These are phyloP conservation scores for Agrostemma githago DNA, from an alignment of 148 eudicot species.

Conservation along the genomic window DNA sequence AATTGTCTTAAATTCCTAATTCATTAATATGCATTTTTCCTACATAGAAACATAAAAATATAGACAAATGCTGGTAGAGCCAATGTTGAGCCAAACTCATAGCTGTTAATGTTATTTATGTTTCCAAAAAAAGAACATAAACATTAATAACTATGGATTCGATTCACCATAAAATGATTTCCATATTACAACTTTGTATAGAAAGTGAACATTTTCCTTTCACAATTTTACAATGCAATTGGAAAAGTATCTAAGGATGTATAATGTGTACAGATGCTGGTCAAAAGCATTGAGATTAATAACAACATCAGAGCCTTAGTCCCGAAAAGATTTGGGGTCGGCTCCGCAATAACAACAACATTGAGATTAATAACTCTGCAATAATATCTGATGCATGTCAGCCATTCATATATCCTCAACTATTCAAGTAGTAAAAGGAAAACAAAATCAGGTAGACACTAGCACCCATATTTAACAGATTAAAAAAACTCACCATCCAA, in stretches of 20 bases:
- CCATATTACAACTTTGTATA: background rate
- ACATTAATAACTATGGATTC: background rate
- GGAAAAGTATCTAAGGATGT: background rate
- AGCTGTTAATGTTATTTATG: too few relatives aligned
- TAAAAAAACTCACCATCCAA: conserved; percentile 66
- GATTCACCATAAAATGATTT: background rate
- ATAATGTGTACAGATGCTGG: background rate
- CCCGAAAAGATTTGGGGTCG: too few relatives aligned
- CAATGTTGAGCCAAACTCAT: too few relatives aligned
- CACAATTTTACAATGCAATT: background rate
- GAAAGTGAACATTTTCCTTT: background rate
- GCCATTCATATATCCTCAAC: background rate
- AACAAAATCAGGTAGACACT: background rate
- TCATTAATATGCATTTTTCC: background rate
- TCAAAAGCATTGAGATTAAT: background rate
- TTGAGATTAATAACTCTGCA: background rate
- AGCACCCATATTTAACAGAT: background rate
- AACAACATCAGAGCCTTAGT: background rate
- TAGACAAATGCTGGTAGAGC: background rate
- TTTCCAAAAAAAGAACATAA: too few relatives aligned
- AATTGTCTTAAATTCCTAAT: background rate
- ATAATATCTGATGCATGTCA: background rate
- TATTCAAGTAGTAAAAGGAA: background rate
- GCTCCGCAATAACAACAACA: too few relatives aligned
- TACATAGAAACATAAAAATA: background rate